Base-by-base conservation (phyloP, 1,139 yeast species). In the Hyphopichia wangnamkhiaoensis region DNA sequence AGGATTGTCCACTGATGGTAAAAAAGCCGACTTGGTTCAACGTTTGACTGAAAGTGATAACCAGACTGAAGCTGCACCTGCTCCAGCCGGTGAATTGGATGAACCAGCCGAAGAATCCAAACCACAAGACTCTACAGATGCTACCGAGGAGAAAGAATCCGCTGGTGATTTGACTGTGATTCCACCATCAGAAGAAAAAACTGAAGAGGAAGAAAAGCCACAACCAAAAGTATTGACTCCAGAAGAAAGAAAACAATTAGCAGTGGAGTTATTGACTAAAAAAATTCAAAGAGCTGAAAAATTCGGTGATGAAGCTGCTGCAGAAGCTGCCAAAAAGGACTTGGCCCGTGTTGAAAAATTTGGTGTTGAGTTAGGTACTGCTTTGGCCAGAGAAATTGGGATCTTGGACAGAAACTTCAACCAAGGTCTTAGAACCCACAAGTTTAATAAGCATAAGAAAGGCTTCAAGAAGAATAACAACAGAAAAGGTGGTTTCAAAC, bases 1-100 rank as follows among this genome's bases (percentile, higher is more conserved):
- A 49, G 86, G 84, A 1, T 74, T 93, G 42, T 61, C 95, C 4
- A 69, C 76, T 6, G 80, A 83, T 33, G 98, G 98, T 19, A 83
- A 89, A 53, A 93, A 91, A 63, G 83, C 85, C 32, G 96, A 89
- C 42, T 74, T 91, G 50, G 74, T 91, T 39, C 79, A 80, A 32
- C 79, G 97, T 49, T 74, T 91, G 45, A 65, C 61, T 39, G 81
- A 74, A 35, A 51, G 45, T 19, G 67, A 58, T 16, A 42, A 38
- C 4, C 44, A 43, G 32, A 30, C 39, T 15, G 32, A 28, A 27
- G 39, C 44, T 15, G 41, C 18, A 3, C 29, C 24, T 15, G 40
- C 44, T 13, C 38, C 26, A 8, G 25, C 18, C 13, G 28, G 50
- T 7, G 70, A 64, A 24, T 41, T 28, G 7, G 46, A 34, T n/a